Percentiles rank a stretch among this genome's conserved stretches.
Conservation (phyloP, 352 stramenopile species). For the Globisporangium orthogonon region DNA sequence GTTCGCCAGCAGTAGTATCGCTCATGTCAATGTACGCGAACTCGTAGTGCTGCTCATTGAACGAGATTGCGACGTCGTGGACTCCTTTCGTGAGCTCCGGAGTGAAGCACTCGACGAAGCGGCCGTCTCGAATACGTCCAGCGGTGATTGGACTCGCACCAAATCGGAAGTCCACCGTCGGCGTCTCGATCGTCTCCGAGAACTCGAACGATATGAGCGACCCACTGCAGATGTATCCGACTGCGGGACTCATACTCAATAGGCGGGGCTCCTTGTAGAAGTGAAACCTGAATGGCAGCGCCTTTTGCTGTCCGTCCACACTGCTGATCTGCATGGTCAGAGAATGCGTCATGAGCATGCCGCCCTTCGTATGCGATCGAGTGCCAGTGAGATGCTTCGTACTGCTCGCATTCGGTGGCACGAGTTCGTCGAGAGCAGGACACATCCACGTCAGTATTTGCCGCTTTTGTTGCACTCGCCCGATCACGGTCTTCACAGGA, state of each 20-base stretch:
- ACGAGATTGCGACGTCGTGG: slow-evolving; percentile 47
- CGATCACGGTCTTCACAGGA: slow-evolving; percentile 20
- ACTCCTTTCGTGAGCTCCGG: slow-evolving; percentile 35
- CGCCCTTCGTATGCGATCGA: slow-evolving; percentile 2
- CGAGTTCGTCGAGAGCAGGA: slow-evolving; percentile 23
- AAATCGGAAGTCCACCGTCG: slow-evolving; percentile 61
- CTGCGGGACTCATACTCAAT: slow-evolving; percentile 37
- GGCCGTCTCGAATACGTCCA: slow-evolving; percentile 28
- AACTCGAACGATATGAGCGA: slow-evolving; percentile 68
- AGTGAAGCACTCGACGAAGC: slow-evolving; percentile 62
- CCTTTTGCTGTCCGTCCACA: slow-evolving; percentile 36
- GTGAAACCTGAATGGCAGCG: slow-evolving; percentile 45
- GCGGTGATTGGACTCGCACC: slow-evolving; percentile 22
- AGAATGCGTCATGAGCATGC: slow-evolving; percentile 38
- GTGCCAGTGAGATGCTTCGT: not conserved
- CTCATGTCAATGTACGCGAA: slow-evolving; percentile 10
- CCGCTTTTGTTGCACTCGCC: slow-evolving; percentile 31
- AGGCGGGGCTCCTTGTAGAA: slow-evolving; percentile 49
- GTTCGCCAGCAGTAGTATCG: not conserved
- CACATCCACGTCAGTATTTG: slow-evolving; percentile 48
- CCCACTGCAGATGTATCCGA: slow-evolving; percentile 58
- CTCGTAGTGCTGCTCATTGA: slow-evolving; percentile 70
- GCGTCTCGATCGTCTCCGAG: slow-evolving; percentile 39
- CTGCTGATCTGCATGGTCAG: slow-evolving; percentile 56
- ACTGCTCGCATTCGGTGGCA: not conserved